These are phyloP conservation scores for Pascua sp. DNA, from an alignment of 1,284 basidiomycete genomes.

Conservation along the genomic window DNA sequence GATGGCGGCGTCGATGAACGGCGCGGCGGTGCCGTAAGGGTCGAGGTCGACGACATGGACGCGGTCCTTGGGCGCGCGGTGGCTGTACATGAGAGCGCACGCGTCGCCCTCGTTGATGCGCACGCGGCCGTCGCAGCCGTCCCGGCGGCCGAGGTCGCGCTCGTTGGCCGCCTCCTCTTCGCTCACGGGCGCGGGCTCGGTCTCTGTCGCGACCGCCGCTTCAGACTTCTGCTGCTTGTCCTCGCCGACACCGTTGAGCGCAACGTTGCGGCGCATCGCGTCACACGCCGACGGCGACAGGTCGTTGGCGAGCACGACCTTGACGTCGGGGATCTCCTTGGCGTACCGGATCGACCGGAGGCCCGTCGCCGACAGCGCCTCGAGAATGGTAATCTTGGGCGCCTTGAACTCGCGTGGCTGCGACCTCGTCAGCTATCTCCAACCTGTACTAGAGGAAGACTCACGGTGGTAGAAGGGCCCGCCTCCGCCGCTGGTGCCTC, in stretches of 20 bases:
- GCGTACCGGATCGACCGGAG: conserved; percentile 95
- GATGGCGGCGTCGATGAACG: conserved; percentile 96
- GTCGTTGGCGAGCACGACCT: conserved; percentile 93
- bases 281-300: conserved; percentile 76
- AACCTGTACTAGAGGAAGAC: no score
- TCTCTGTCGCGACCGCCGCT: conserved; percentile 3
- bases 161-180: conserved; percentile 23
- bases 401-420: conserved; percentile 54
- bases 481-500: conserved; percentile 11
- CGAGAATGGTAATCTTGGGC: conserved; percentile 76
- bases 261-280: conserved; percentile 84
- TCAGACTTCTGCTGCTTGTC: conserved; percentile 8
- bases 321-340: conserved; percentile 89
- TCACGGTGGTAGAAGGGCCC: not conserved
- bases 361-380: conserved; percentile 93
- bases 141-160: conserved; percentile 35
- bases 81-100: conserved; percentile 88
- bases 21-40: conserved; percentile 94
- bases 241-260: conserved; percentile 73
- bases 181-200: not conserved
- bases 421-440: no score
- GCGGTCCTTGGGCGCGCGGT: conserved; percentile 65
- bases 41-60: conserved; percentile 96
- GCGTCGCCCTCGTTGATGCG: conserved; percentile 86
- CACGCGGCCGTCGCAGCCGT: conserved; percentile 59